Percentiles rank a stretch among this genome's conserved stretches.
Conservation (phyloP, 2,329 filamentous ascomycete genomes). For the Sporothrix phasma region DNA sequence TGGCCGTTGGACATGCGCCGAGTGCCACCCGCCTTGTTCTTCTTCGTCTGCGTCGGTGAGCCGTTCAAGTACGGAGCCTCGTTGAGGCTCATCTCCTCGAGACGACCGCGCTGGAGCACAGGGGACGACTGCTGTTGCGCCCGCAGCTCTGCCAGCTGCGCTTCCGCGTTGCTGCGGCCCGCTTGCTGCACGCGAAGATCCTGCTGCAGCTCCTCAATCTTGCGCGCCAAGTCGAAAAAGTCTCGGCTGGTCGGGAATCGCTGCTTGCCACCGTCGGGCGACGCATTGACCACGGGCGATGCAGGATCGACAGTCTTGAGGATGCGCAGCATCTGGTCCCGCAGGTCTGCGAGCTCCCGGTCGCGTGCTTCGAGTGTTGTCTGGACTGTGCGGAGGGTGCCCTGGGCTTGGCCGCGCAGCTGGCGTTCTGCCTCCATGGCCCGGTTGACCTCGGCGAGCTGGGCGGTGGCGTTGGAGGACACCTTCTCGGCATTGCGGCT, state of each 20-base stretch:
- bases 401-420: conserved; percentile 72
- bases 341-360: conserved; percentile 69
- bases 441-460: conserved; percentile 80
- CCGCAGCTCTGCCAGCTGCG: conserved; percentile 69
- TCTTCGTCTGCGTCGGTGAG: conserved; percentile 55
- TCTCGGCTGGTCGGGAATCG: conserved; percentile 13
- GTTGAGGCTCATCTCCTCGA: conserved; percentile 83
- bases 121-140: conserved; percentile 48
- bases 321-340: conserved; percentile 69
- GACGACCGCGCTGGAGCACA: conserved; percentile 49
- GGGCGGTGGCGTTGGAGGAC: conserved; percentile 66
- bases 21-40: conserved; percentile 40
- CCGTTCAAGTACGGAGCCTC: conserved; percentile 54
- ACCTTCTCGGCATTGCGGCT: conserved; percentile 85
- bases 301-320: conserved; percentile 81
- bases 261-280: conserved; percentile 29
- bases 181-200: conserved; percentile 76
- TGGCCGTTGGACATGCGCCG: conserved; percentile 57
- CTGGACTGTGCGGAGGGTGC: conserved; percentile 74
- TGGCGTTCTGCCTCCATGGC: conserved; percentile 87
- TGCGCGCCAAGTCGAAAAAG: conserved; percentile 68
- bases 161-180: conserved; percentile 70
- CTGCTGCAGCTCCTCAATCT: conserved; percentile 81
- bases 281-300: conserved; percentile 46
- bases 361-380: conserved; percentile 68